Evolutionary conservation across 257 asterid species (phyloP).

Genomic region (Scutellaria baicalensis): DNA sequence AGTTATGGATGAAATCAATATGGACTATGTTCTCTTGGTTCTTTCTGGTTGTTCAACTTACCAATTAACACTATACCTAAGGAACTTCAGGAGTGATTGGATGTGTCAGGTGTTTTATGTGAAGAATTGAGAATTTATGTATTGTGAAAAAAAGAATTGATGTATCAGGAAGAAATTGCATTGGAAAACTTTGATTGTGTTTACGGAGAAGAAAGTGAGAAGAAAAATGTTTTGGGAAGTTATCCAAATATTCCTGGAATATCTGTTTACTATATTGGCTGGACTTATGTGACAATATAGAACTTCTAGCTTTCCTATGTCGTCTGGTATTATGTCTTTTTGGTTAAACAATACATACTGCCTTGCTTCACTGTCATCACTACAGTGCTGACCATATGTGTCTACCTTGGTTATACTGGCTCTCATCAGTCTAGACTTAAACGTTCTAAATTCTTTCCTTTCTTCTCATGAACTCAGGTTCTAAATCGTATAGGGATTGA

Average conservation of each 20-base stretch:
- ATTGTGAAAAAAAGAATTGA: no score
- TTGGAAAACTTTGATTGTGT: no score
- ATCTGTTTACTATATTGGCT: not conserved
- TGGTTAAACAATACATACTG: not conserved
- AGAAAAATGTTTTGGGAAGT: no score
- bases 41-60: no score
- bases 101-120: no score
- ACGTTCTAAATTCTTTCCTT: not conserved
- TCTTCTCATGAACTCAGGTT: slow-evolving; percentile 39
- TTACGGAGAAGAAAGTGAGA: no score
- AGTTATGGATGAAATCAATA: not conserved
- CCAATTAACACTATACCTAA: no score
- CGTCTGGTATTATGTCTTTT: not conserved
- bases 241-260: no score
- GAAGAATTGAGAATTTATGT: no score
- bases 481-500: slow-evolving; percentile 56
- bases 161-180: no score
- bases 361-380: not conserved
- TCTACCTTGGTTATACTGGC: not conserved
- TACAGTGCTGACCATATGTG: not conserved
- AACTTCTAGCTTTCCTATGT: not conserved
- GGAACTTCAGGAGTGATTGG: no score
- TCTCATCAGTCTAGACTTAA: not conserved
- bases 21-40: not conserved
- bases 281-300: not conserved